Conservation (phyloP, 208 protist genomes). For the Naegleria gruberi region DNA sequence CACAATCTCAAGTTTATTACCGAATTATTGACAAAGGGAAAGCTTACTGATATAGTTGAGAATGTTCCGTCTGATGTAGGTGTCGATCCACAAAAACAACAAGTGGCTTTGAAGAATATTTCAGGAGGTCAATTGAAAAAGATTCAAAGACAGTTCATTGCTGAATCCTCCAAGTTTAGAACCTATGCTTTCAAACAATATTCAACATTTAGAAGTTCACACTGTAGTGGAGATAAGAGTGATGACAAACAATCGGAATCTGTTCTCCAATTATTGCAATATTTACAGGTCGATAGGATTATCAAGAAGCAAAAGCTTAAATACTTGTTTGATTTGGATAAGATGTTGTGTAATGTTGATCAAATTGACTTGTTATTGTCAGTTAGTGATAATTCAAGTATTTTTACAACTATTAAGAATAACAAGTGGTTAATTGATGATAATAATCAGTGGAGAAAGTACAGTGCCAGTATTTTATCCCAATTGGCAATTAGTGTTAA, state of each 20-base stretch:
- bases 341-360: background rate
- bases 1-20: background rate
- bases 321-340: background rate
- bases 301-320: background rate
- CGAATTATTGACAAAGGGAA: background rate
- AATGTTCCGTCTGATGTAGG: background rate
- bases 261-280: background rate
- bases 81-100: background rate
- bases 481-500: background rate
- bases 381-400: background rate
- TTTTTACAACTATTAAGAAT: background rate
- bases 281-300: background rate
- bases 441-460: conserved; percentile 1
- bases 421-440: background rate
- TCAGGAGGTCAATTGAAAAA: background rate
- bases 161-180: background rate
- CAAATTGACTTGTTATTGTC: background rate
- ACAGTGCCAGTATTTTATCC: background rate
- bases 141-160: background rate
- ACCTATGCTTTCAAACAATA: background rate
- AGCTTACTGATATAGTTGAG: background rate
- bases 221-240: background rate
- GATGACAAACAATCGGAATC: background rate
- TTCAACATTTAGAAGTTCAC: background rate
- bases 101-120: background rate